A percentile compares a stretch with the other conserved stretches of the same genome.
Conservation (phyloP, 2,329 filamentous ascomycete genomes). For the Cordyceps cicadae region DNA sequence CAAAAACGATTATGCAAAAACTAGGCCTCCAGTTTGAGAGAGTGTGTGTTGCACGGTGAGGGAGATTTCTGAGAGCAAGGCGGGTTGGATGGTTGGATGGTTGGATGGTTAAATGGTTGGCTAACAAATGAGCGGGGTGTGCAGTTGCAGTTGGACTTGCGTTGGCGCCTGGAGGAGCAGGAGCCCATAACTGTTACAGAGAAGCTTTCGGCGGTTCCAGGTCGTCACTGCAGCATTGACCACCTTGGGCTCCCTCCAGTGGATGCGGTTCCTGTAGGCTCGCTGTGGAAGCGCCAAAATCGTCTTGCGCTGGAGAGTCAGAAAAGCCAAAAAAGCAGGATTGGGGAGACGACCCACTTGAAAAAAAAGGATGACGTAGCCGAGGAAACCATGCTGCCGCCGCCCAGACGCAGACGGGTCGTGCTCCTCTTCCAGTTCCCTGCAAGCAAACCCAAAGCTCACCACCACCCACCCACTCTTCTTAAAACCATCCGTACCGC, state of each 20-base stretch:
- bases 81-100: not conserved
- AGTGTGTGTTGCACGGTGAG: not conserved
- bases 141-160: not conserved
- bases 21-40: not conserved
- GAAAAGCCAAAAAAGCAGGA: conserved; percentile 3
- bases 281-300: not conserved
- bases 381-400: conserved; percentile 11
- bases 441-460: conserved; percentile 10
- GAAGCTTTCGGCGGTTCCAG: not conserved
- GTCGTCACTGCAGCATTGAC: not conserved
- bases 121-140: not conserved
- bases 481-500: conserved; percentile 10
- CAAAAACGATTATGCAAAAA: too few species aligned
- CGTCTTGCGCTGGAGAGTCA: not conserved
- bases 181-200: not conserved
- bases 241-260: not conserved
- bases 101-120: too few species aligned
- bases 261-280: not conserved
- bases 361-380: conserved; percentile 13
- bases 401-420: not conserved
- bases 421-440: not conserved
- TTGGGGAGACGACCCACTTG: conserved; percentile 6
- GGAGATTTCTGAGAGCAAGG: not conserved
- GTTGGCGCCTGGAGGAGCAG: not conserved
- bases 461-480: not conserved